These are phyloP conservation scores for Brassica juncea DNA, from an alignment of 345 rosid species.

Conservation along the genomic window DNA sequence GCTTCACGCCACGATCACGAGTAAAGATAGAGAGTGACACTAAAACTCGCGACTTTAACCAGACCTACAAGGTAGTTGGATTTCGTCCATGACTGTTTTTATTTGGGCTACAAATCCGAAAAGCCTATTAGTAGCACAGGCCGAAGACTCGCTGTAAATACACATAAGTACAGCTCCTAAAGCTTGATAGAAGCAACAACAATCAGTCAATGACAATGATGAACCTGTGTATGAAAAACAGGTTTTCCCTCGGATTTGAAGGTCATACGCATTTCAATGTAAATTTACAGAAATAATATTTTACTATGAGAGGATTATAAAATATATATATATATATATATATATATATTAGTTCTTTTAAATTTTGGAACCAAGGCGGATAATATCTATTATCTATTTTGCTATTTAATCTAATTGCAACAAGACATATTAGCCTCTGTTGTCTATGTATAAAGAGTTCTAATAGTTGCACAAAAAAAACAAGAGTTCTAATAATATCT, in stretches of 20 bases:
- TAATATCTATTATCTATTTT: no score
- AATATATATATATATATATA: background rate
- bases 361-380: background rate
- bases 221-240: background rate
- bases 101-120: background rate
- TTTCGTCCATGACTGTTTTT: background rate
- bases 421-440: background rate
- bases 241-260: background rate
- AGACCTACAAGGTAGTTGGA: background rate
- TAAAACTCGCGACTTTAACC: conserved; percentile 2
- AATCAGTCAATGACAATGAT: background rate
- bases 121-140: background rate
- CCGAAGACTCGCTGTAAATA: background rate
- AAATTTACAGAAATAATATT: background rate
- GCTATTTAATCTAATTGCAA: no score
- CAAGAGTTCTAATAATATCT: background rate
- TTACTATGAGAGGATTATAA: background rate
- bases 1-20: conserved; percentile 1
- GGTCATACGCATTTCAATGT: background rate
- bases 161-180: no score
- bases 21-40: background rate
- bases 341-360: background rate
- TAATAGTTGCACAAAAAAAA: no score
- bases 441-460: background rate
- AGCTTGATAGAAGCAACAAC: background rate